Base-by-base conservation (phyloP, 2,329 filamentous ascomycete genomes). In the Cadophora luteo-olivacea region DNA sequence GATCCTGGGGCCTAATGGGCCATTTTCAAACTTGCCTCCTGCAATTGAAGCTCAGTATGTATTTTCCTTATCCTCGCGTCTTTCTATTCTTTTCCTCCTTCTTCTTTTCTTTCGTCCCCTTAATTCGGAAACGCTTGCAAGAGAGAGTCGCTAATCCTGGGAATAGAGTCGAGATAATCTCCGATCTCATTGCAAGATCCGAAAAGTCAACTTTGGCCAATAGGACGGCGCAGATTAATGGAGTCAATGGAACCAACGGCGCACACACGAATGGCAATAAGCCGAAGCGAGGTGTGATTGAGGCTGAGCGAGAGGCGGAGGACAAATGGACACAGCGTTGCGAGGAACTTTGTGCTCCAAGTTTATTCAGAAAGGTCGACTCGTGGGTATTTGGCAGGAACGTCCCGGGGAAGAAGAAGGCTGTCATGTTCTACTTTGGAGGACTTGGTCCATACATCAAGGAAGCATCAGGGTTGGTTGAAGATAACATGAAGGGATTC, bases 1-100 rank as follows among this genome's bases (percentile, higher is more conserved):
- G 73, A 73, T 82, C 14, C 65, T 70, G 3, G 82, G 81, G 0
- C 82, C 81, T 0, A 74, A 80, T 61, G 80, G 79, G 41, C 78
- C 78, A 12, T 82, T 81, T 58, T 74, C 76, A 3, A 83, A 82
- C 67, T 73, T 77, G 1, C 80, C 80, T 3, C 74, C 78, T 0
- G 74, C 75, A 3, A 76, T 80, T 33, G 80, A 82, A 66, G 67
- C 72, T n/a, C 74, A 80, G 45, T 49, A 49, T 3, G 45, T 22
- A 22, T 48, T n/a, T 2, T 49, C 7, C 22, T 14, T 19, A 19
- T 16, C 12, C 8, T 38, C 12, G 9, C 36, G 8, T 38, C 4
- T 38, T 29, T 29, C 29, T 29, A 29, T 29, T 29, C 3, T 29
- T 29, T 29, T 29, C 29, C 5, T 29, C 5, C 29, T 29, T 29